A percentile compares a stretch with the other conserved stretches of the same genome.
Conservation (phyloP, 805 yeast genomes). For the Lachancea waltii region DNA sequence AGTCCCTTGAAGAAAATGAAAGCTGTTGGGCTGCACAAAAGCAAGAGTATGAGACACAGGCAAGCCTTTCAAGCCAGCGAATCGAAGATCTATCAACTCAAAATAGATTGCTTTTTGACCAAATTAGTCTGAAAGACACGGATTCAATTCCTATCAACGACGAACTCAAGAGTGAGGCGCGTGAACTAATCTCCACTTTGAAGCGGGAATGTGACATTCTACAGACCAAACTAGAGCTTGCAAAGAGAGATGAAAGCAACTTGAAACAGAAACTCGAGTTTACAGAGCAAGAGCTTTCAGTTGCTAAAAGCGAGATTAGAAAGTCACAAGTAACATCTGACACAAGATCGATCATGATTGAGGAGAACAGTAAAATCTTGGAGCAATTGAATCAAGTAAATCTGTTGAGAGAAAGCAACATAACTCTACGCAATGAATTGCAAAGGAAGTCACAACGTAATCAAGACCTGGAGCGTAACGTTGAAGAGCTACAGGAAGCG, state of each 20-base stretch:
- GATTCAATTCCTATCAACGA: constrained; percentile 7
- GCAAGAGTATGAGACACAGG: constrained; percentile 39
- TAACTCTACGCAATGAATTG: constrained; percentile 52
- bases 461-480: constrained; percentile 36
- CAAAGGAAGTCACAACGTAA: constrained; percentile 29
- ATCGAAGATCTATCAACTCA: constrained; percentile 57
- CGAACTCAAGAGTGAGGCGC: constrained; percentile 30
- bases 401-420: constrained; percentile 61
- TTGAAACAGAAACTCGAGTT: constrained; percentile 45
- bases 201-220: constrained; percentile 72
- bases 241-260: constrained; percentile 47
- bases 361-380: constrained; percentile 41
- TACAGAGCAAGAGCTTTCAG: constrained; percentile 45
- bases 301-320: constrained; percentile 43
- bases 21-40: constrained; percentile 43
- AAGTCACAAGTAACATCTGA: constrained; percentile 32
- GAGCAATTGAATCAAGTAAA: constrained; percentile 56
- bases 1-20: constrained; percentile 35
- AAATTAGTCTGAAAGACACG: constrained; percentile 42
- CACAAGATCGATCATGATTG: constrained; percentile 16
- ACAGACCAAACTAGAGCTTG: constrained; percentile 49
- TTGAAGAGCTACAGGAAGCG: constrained; percentile 29
- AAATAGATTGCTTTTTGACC: constrained; percentile 60
- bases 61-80: constrained; percentile 40
- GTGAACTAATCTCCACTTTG: constrained; percentile 53